Evolutionary conservation across 1,139 yeast genomes (phyloP), one percentile per base, ranked within the genome.

Genomic region (Kodamaea ohmeri): DNA sequence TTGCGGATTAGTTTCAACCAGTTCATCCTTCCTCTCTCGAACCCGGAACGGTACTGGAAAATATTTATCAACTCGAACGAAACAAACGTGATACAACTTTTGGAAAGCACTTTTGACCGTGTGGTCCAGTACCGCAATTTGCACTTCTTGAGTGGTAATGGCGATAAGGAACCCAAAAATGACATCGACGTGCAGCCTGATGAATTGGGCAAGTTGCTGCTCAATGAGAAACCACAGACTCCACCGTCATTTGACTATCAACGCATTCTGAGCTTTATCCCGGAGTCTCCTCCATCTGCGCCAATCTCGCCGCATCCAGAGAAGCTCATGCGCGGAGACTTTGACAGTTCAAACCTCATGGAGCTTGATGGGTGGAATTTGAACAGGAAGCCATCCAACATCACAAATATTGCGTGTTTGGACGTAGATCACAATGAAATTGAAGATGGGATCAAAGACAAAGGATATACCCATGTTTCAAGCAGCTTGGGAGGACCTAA

Each of bases 1-100:
- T 61, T 83, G 40, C 67, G 85, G 45, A 70, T 78, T 2, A 67
- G 65, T 22, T 51, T 55, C 34, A 70, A 72, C 45, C 80, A 78
- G 43, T 82, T 80, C 49, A 67, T 83, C 2, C 53, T 84, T 22
- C 86, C 89, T 1, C 66, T 83, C 46, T 77, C 78, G 7, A 81
- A 81, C 46, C 90, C 90, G 0, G 83, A 80, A 42, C 62, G 89
- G 47, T 83, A 79, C 56, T 83, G 90, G 90, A 72, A 78, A 42
- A 71, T 83, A 2, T 68, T 68, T 24, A 54, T 83, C 4, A 66
- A 65, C 35, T 55, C 76, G 0, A 62, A 56, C 3, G 71, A 71
- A 38, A 44, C 46, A 0, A 43, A 51, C 4, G 59, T 60, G 1
- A 52, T 77, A 9, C 50, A 51, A 11, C 47, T 50, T 6, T 56